Percentiles rank a stretch among this genome's conserved stretches.
phyloP scores from a whole-genome alignment of 1,284 basidiomycete species.

The Malassezia slooffiae region DNA sequence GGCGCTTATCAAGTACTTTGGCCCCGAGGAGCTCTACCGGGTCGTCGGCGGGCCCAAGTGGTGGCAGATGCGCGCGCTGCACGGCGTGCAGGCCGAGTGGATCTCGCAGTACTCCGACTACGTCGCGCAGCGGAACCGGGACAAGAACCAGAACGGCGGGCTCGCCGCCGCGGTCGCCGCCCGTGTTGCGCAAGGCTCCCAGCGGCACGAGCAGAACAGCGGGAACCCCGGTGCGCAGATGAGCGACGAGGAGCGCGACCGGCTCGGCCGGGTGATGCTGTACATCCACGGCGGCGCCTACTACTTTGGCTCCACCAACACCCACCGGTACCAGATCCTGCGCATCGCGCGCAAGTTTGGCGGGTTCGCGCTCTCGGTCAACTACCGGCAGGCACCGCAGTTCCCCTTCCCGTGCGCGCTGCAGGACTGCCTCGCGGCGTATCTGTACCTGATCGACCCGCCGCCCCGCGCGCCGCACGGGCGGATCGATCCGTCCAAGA shows the following conservation, averaged over 20 bases:
- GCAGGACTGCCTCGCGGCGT: conserved; percentile 75
- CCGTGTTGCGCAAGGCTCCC: conserved; percentile 21
- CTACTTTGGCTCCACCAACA: conserved; percentile 53
- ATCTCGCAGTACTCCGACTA: conserved; percentile 55
- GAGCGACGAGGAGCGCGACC: conserved; percentile 31
- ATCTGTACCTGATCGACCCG: conserved; percentile 62
- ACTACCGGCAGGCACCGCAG: conserved; percentile 45
- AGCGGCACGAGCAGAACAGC: conserved; percentile 48
- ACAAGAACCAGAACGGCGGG: conserved; percentile 10
- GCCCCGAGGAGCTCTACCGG: conserved; percentile 64
- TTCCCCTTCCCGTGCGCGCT: conserved; percentile 83
- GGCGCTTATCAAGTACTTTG: conserved; percentile 66
- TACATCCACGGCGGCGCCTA: conserved; percentile 46
- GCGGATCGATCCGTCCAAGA: conserved; percentile 68
- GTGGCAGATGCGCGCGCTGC: conserved; percentile 61
- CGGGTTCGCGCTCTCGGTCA: conserved; percentile 47
- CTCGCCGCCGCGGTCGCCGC: conserved; percentile 11
- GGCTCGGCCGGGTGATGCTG: conserved; percentile 38
- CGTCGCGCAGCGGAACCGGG: conserved; percentile 36
- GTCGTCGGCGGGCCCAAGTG: conserved; percentile 82
- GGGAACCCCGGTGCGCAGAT: conserved; percentile 1
- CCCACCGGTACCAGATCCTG: conserved; percentile 49
- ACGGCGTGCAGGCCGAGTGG: conserved; percentile 78
- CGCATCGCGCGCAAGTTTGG: conserved; percentile 48
- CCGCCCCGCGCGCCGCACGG: conserved; percentile 55